These are phyloP conservation scores for Paraleonurus japonicus DNA, from an alignment of 257 asterid genomes.

Conservation along the genomic window DNA sequence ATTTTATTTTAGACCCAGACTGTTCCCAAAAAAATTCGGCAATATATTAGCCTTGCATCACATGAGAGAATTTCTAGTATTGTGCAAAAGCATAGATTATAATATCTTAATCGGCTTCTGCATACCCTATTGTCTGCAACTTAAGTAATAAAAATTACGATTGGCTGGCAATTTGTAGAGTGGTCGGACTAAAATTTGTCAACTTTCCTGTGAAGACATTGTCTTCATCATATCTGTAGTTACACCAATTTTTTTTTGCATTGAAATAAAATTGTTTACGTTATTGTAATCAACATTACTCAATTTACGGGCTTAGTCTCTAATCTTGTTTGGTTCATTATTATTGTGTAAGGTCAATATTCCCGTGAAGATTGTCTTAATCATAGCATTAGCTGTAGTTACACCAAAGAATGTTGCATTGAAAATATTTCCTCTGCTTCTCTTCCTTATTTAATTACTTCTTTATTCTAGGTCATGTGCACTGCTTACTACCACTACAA, in stretches of 20 bases:
- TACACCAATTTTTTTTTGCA: too few relatives aligned
- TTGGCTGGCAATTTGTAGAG: not conserved
- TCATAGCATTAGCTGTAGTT: not conserved
- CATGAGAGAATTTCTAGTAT: not conserved
- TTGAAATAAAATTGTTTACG: not conserved
- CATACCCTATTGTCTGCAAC: not conserved
- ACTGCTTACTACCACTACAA: constrained; percentile 65
- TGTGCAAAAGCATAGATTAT: not conserved
- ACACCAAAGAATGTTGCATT: not conserved
- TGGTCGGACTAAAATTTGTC: not conserved
- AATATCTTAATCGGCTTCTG: not conserved
- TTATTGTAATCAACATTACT: not conserved
- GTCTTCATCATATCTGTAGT: too few relatives aligned
- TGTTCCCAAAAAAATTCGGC: not conserved
- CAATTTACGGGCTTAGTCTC: not conserved
- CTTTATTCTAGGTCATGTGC: constrained; percentile 53
- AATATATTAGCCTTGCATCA: not conserved
- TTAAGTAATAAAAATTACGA: not conserved
- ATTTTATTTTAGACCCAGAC: not conserved
- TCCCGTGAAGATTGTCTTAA: not conserved
- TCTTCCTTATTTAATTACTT: not conserved
- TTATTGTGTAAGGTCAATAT: not conserved
- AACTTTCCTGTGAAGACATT: too few relatives aligned
- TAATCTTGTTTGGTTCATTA: not conserved
- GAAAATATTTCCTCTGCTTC: not conserved